These are phyloP conservation scores for Aureobasidium subglaciale DNA, from an alignment of 2,329 filamentous ascomycete species.

Conservation along the genomic window DNA sequence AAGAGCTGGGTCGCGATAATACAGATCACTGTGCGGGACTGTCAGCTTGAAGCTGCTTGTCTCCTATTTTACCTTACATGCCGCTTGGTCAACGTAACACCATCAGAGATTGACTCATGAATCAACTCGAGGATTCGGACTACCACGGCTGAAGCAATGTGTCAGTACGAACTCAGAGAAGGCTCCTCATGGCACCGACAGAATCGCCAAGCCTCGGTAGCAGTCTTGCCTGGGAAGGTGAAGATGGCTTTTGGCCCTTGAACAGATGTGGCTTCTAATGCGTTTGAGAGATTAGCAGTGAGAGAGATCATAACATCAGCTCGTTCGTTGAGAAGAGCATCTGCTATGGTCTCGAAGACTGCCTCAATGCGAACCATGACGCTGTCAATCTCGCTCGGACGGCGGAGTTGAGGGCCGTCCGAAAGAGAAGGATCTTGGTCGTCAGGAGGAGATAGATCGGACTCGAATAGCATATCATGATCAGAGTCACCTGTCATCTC, in stretches of 20 bases:
- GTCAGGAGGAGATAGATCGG: not conserved
- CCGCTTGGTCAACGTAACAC: conserved; percentile 51
- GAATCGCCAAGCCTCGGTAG: conserved; percentile 53
- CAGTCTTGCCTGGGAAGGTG: conserved; percentile 48
- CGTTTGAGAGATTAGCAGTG: conserved; percentile 10
- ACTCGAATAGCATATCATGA: conserved; percentile 4
- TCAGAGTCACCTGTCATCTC: not conserved
- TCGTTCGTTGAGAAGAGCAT: conserved; percentile 40
- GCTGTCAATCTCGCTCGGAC: not conserved
- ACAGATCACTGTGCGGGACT: conserved; percentile 59
- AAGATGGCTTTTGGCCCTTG: not conserved
- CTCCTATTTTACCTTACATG: conserved; percentile 22
- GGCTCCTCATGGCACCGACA: conserved; percentile 35
- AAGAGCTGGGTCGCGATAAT: conserved; percentile 66
- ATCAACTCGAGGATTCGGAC: conserved; percentile 51
- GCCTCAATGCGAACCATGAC: conserved; percentile 50
- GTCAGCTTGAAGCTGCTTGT: not conserved
- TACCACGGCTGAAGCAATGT: conserved; percentile 46
- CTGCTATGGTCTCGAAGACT: conserved; percentile 46
- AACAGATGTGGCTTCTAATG: not conserved
- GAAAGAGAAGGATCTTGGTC: not conserved
- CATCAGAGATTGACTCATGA: conserved; percentile 43
- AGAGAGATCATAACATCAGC: conserved; percentile 45
- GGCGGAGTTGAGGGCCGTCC: not conserved
- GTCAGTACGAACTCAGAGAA: too few relatives aligned